Conservation (phyloP, 352 stramenopile species). For the Pythium oligandrum region DNA sequence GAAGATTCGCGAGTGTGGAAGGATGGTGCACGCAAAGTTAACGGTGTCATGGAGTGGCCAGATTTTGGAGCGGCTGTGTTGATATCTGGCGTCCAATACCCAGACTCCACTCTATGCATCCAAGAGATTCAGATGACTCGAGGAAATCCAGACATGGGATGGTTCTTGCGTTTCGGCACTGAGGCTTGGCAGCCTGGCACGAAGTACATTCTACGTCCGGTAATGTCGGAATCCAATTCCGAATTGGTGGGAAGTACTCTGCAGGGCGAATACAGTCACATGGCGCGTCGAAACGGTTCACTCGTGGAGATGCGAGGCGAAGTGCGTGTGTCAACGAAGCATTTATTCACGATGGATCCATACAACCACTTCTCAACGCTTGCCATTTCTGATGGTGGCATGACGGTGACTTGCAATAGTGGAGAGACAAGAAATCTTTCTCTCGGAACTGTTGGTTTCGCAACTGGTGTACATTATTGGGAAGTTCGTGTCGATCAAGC, state of each 20-base stretch:
- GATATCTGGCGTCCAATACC: conserved; percentile 58
- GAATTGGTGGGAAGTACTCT: conserved; percentile 27
- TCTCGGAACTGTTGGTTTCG: conserved; percentile 82
- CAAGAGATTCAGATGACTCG: conserved; percentile 80
- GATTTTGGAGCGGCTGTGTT: conserved; percentile 73
- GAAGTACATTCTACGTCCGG: conserved; percentile 59
- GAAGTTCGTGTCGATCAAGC: conserved; percentile 96
- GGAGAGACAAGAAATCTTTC: conserved; percentile 84
- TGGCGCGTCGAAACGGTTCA: conserved; percentile 46
- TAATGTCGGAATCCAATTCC: conserved; percentile 1
- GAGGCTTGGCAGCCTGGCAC: conserved; percentile 87
- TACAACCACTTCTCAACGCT: conserved; percentile 80
- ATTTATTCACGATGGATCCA: conserved; percentile 84
- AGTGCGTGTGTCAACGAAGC: conserved; percentile 55
- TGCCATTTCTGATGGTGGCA: conserved; percentile 63
- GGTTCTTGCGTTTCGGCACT: conserved; percentile 79
- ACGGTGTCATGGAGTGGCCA: conserved; percentile 74
- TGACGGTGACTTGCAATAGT: conserved; percentile 78
- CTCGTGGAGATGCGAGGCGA: conserved; percentile 65
- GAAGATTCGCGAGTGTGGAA: conserved; percentile 9
- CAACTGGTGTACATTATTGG: conserved; percentile 96
- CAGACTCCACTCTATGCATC: conserved; percentile 54
- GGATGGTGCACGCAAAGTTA: conserved; percentile 26
- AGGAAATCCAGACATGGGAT: conserved; percentile 84
- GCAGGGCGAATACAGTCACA: conserved; percentile 52